These are phyloP conservation scores for Suillus subalutaceus DNA, from an alignment of 768 basidiomycete species.

Conservation along the genomic window DNA sequence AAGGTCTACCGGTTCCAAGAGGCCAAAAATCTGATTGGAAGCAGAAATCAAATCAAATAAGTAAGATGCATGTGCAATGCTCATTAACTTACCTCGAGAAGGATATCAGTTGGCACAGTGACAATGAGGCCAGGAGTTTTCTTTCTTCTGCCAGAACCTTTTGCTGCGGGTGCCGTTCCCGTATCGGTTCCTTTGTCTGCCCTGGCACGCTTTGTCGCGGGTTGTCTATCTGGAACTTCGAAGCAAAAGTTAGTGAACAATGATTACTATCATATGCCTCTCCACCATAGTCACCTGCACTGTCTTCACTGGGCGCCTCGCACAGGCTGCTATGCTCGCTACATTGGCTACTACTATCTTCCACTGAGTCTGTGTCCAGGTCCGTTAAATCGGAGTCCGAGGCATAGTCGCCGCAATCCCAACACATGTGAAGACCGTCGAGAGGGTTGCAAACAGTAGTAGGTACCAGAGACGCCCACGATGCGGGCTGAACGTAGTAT, in stretches of 20 bases:
- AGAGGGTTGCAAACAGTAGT: not conserved
- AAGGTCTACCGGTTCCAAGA: constrained; percentile 35
- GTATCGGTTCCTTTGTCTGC: not conserved
- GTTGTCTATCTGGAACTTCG: not conserved
- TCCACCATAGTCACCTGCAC: not conserved
- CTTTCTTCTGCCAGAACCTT: constrained; percentile 2
- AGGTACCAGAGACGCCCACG: not conserved
- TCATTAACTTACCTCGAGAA: constrained; percentile 25
- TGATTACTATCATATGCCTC: not conserved
- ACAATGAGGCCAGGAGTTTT: constrained; percentile 15
- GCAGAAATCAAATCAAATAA: not conserved
- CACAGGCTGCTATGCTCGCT: not conserved
- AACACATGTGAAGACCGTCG: not conserved
- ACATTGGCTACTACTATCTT: not conserved
- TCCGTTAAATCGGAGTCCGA: not conserved
- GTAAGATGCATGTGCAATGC: not conserved
- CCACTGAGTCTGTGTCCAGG: not conserved
- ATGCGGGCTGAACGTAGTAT: not conserved
- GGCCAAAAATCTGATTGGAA: constrained; percentile 26
- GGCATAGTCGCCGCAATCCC: too few species aligned
- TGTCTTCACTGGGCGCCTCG: not conserved
- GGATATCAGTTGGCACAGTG: constrained; percentile 29
- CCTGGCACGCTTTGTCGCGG: constrained; percentile 4
- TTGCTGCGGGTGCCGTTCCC: not conserved
- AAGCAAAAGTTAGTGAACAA: not conserved